Percentiles rank a stretch among this genome's conserved stretches.
Evolutionary conservation across 306 rosid genomes (phyloP).

Genomic region (Gleditsia sinensis): DNA sequence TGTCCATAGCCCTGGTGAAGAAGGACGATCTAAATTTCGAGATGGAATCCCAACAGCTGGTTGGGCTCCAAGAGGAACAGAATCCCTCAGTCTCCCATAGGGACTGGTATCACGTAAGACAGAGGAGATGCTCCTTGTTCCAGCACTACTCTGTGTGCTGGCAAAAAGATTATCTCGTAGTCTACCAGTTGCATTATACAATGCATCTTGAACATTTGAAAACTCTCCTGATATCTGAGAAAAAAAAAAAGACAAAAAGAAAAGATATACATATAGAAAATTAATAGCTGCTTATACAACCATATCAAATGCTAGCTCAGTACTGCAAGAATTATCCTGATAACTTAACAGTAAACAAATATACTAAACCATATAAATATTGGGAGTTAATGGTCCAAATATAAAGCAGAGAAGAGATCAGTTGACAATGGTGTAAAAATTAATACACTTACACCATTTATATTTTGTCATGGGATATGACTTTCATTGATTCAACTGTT

Average conservation of each 20-base stretch:
- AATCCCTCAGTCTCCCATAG: slow-evolving; percentile 53
- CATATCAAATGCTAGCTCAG: not conserved
- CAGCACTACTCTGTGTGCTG: slow-evolving; percentile 47
- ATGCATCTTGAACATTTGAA: slow-evolving; percentile 82
- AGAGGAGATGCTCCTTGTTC: slow-evolving; percentile 46
- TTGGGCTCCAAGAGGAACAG: slow-evolving; percentile 42
- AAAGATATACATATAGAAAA: slow-evolving; percentile 10
- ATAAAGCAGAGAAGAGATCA: too few relatives aligned
- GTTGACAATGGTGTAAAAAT: too few relatives aligned
- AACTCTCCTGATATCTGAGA: slow-evolving; percentile 82
- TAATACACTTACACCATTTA: not conserved
- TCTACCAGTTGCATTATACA: slow-evolving; percentile 79
- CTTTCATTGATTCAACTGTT: not conserved
- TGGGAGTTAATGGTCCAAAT: not conserved
- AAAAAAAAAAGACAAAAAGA: not conserved
- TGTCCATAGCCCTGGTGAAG: slow-evolving; percentile 62
- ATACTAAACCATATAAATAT: not conserved
- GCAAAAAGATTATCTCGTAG: slow-evolving; percentile 73
- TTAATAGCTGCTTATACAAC: slow-evolving; percentile 25
- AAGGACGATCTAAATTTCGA: slow-evolving; percentile 45
- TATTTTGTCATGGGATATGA: not conserved
- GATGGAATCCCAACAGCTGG: slow-evolving; percentile 43
- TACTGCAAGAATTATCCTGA: slow-evolving; percentile 8
- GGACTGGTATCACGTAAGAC: slow-evolving; percentile 42
- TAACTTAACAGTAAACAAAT: slow-evolving; percentile 18